These are phyloP conservation scores for Solanum tacnaense DNA, from an alignment of 257 asterid species.

Conservation along the genomic window DNA sequence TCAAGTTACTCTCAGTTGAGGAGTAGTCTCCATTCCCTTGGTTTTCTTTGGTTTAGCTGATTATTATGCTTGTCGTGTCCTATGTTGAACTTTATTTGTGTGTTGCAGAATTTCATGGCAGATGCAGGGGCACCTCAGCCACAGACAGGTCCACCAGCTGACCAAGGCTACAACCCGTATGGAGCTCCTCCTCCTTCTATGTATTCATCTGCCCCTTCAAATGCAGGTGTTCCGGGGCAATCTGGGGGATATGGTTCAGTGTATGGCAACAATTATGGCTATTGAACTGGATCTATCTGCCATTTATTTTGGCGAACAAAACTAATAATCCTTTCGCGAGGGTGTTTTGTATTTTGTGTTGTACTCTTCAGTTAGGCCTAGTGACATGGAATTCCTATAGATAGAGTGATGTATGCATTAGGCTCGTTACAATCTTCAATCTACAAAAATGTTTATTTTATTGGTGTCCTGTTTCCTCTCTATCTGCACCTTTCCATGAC, in stretches of 20 bases:
- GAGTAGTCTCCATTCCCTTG: not conserved
- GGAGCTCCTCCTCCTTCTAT: constrained; percentile 25
- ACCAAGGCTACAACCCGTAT: constrained; percentile 54
- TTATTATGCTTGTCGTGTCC: not conserved
- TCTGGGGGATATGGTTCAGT: constrained; percentile 64
- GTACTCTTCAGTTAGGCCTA: constrained; percentile 3
- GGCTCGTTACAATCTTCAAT: not conserved
- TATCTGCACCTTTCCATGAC: not conserved
- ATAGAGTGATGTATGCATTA: not conserved
- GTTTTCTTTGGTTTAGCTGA: not conserved
- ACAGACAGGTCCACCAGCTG: constrained; percentile 42
- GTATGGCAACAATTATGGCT: constrained; percentile 69
- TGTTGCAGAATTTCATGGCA: constrained; percentile 79
- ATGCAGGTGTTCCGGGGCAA: constrained; percentile 44
- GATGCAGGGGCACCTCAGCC: constrained; percentile 53
- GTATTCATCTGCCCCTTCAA: constrained; percentile 51
- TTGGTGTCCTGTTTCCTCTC: not conserved
- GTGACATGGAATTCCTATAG: not conserved
- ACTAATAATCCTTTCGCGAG: not conserved
- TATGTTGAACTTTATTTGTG: not conserved
- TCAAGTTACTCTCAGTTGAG: not conserved
- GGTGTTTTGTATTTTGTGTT: constrained; percentile 1
- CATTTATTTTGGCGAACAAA: not conserved
- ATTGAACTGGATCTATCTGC: constrained; percentile 20
- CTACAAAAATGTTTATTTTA: not conserved